Conservation (phyloP, 192 early-diverging fungal species). For the Backusella parvicylindrica region DNA sequence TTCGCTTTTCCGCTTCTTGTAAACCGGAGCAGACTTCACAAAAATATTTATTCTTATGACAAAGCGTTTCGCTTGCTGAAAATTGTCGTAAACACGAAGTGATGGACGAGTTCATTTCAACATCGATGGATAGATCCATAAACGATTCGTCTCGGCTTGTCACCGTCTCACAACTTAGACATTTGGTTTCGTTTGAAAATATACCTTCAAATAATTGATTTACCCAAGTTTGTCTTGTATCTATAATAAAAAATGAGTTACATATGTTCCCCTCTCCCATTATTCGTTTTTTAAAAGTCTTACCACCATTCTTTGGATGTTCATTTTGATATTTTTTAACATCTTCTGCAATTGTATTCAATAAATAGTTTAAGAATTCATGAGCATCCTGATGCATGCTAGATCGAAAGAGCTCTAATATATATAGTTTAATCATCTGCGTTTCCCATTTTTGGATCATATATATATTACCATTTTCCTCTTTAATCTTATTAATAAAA, state of each 20-base stretch:
- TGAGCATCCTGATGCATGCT: conserved; percentile 98
- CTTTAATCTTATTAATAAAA: conserved; percentile 87
- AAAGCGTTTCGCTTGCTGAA: conserved; percentile 91
- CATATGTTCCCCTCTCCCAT: not conserved
- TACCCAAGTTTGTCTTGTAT: conserved; percentile 70
- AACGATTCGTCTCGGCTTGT: conserved; percentile 93
- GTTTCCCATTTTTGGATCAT: not conserved
- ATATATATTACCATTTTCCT: conserved; percentile 74
- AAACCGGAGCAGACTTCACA: conserved; percentile 92
- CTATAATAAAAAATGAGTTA: not conserved
- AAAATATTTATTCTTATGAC: conserved; percentile 97
- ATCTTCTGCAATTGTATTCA: conserved; percentile 91
- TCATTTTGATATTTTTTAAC: conserved; percentile 62
- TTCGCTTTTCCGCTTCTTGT: conserved; percentile 96
- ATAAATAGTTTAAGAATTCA: conserved; percentile 92
- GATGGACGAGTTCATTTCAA: conserved; percentile 92
- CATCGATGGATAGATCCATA: conserved; percentile 95
- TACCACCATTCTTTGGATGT: conserved; percentile 18
- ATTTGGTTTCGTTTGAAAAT: conserved; percentile 94
- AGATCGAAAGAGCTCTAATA: conserved; percentile 81
- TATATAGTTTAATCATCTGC: not conserved
- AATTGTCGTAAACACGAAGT: conserved; percentile 91
- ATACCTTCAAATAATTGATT: conserved; percentile 94
- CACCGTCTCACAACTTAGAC: conserved; percentile 93
- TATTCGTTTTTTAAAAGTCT: not conserved